These are phyloP conservation scores for Scheffersomyces cryptocercus DNA, from an alignment of 1,139 yeast genomes.

Conservation along the genomic window DNA sequence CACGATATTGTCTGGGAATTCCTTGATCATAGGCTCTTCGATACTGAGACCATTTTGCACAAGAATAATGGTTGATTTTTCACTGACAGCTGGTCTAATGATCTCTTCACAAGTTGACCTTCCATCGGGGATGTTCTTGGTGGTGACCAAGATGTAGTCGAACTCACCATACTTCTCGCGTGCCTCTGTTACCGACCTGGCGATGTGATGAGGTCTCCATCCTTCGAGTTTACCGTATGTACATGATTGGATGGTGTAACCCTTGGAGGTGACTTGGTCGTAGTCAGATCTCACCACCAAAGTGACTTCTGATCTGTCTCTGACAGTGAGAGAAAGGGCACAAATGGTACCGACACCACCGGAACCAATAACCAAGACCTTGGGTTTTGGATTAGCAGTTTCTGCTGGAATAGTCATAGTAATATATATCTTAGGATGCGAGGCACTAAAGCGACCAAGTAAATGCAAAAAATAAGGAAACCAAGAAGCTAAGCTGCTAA, in stretches of 20 bases:
- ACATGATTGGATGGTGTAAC: conserved; percentile 60
- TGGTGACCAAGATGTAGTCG: conserved; percentile 67
- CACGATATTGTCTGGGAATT: conserved; percentile 60
- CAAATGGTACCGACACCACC: conserved; percentile 35
- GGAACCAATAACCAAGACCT: conserved; percentile 42
- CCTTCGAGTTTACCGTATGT: conserved; percentile 56
- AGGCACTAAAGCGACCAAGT: too few relatives aligned
- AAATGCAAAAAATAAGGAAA: too few relatives aligned
- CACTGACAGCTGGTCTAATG: conserved; percentile 54
- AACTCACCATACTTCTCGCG: conserved; percentile 44
- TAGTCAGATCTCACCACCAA: conserved; percentile 69
- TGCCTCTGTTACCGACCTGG: conserved; percentile 48
- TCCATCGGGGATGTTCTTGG: conserved; percentile 75
- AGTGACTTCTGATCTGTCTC: conserved; percentile 42
- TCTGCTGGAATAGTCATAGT: too few relatives aligned
- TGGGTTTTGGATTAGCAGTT: conserved; percentile 4
- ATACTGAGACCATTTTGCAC: conserved; percentile 77
- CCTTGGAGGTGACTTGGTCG: conserved; percentile 48
- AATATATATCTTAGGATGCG: too few relatives aligned
- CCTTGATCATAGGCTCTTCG: conserved; percentile 57
- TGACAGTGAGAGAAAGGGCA: conserved; percentile 18
- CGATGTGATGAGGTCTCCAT: conserved; percentile 57
- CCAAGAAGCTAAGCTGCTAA: too few relatives aligned
- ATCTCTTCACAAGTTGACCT: conserved; percentile 55
- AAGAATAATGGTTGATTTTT: conserved; percentile 18